A percentile compares a stretch with the other conserved stretches of the same genome.
These are phyloP conservation scores for Cryphonectria japonica DNA, from an alignment of 2,329 filamentous ascomycete genomes.

Conservation along the genomic window DNA sequence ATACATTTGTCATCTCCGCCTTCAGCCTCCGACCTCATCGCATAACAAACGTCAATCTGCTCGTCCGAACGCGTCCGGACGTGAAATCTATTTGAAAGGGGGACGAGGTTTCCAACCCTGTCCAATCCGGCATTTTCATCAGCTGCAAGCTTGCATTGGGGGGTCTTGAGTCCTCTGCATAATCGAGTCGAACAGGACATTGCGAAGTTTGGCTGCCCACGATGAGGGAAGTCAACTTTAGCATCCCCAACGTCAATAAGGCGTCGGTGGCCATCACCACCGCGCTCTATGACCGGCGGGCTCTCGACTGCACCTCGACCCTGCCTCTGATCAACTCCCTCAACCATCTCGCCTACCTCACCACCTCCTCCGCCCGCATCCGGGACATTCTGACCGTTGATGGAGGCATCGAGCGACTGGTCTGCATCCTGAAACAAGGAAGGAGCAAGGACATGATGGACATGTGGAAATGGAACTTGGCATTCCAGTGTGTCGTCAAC, in stretches of 20 bases:
- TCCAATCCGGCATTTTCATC: not conserved
- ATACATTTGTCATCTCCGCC: conserved; percentile 20
- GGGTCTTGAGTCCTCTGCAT: not conserved
- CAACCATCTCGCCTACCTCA: conserved; percentile 97
- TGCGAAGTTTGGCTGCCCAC: conserved; percentile 46
- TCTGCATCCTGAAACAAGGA: conserved; percentile 97
- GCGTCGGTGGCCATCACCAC: conserved; percentile 92
- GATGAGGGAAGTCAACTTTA: conserved; percentile 99
- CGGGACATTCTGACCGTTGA: conserved; percentile 97
- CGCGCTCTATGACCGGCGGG: conserved; percentile 94
- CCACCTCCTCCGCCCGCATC: conserved; percentile 95
- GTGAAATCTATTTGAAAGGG: not conserved
- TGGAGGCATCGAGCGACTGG: conserved; percentile 93
- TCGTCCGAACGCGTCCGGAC: not conserved
- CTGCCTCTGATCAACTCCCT: conserved; percentile 97
- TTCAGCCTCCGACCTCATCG: conserved; percentile 1
- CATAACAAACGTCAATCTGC: conserved; percentile 18
- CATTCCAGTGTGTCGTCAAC: conserved; percentile 98
- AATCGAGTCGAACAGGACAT: conserved; percentile 9
- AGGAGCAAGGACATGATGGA: conserved; percentile 99
- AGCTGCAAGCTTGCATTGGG: not conserved
- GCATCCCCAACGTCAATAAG: conserved; percentile 97
- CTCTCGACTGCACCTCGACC: conserved; percentile 97
- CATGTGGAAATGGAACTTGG: conserved; percentile 99
- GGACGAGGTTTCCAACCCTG: not conserved